Evolutionary conservation across 1,284 basidiomycete genomes (phyloP), one percentile per base, ranked within the genome.

Genomic region (Trichosporon sp.): DNA sequence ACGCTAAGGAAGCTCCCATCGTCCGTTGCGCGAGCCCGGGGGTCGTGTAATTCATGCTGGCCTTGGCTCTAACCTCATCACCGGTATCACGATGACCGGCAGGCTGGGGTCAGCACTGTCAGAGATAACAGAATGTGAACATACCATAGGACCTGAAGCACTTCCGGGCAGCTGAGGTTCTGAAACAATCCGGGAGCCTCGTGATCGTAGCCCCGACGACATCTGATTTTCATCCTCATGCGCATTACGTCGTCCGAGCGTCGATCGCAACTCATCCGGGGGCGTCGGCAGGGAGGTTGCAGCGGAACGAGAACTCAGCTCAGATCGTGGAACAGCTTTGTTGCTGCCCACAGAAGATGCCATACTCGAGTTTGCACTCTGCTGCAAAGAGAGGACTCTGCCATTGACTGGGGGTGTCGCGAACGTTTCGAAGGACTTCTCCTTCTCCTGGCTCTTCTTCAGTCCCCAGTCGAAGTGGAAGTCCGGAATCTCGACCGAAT

Each of bases 391-490:
- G 16, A 35, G 4, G 14, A 37, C 31, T 7, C 59, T 32, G 31
- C 35, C 32, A 21, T 63, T 16, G 59, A 63, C 16, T 2, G 59
- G 59, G 7, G 59, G 59, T n/a, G 59, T 63, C 2, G 56, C 31
- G 59, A 63, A 63, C 1, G 35, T 14, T n/a, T 63, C 59, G 32
- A 37, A 37, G 7, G 59, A n/a, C 59, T 63, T 63, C n/a, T 35
- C 59, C 12, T 63, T 63, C 59, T 63, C 32, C 10, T 37, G 59
- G 16, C 16, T 66, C 46, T 19, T 66, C 65, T 3, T 76, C 65
- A 43, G 69, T 35, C 59, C 75, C 77, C 78, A 82, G 43, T 80
- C 78, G 63, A 78, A 82, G 64, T 82, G 77, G 43, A 82, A 81
- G 69, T 81, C 78, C 1, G 80, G 80, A 8, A 77, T 69, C 21